Evolutionary conservation across 148 eudicot genomes (phyloP).

Genomic region (Rhododendron vialii): DNA sequence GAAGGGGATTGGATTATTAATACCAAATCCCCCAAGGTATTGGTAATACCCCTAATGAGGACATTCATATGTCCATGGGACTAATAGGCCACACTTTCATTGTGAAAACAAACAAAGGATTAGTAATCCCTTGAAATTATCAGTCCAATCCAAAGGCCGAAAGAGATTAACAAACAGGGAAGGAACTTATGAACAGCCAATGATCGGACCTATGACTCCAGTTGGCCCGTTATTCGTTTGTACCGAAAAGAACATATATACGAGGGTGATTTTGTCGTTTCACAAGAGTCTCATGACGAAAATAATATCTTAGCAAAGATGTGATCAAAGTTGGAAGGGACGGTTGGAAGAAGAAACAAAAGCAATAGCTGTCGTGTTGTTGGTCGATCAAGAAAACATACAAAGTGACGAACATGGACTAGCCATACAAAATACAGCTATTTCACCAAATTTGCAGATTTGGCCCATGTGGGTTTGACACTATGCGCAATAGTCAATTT

Average conservation of each 20-base stretch:
- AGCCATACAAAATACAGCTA: background rate
- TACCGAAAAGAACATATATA: background rate
- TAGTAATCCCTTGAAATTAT: no score
- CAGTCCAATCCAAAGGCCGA: no score
- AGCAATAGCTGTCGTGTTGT: background rate
- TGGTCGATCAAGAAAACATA: background rate
- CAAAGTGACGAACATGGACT: background rate
- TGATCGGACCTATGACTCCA: background rate
- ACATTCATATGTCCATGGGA: no score
- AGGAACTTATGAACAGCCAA: background rate
- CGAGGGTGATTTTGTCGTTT: background rate
- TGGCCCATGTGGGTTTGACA: background rate
- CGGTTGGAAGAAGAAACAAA: background rate
- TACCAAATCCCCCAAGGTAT: no score
- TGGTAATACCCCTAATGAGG: no score
- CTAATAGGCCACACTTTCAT: no score
- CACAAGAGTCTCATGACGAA: background rate
- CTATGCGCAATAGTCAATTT: background rate
- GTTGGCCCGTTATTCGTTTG: background rate
- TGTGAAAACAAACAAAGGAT: no score
- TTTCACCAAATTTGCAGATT: background rate
- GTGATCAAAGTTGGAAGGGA: background rate
- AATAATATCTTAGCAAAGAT: background rate
- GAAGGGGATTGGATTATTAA: no score
- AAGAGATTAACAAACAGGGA: no score